phyloP scores from a whole-genome alignment of 306 rosid species.

The Acacia crassicarpa region DNA sequence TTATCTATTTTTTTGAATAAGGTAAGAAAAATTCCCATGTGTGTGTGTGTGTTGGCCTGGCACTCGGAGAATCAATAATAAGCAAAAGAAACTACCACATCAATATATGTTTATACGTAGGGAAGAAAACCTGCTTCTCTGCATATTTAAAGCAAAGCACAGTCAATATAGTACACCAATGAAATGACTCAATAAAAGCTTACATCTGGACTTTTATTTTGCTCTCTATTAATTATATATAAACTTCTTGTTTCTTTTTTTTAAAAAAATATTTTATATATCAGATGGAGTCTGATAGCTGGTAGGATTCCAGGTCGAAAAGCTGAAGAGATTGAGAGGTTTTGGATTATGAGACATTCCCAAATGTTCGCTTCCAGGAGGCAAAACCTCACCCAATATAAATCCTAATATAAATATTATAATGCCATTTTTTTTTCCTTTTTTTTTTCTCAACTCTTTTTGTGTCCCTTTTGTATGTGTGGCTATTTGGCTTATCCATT shows the following conservation, averaged over 20 bases:
- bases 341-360: slow-evolving; percentile 12
- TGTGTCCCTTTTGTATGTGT: background rate
- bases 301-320: slow-evolving; percentile 2
- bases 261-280: too few relatives aligned
- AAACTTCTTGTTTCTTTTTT: background rate
- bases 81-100: too few relatives aligned
- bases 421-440: too few relatives aligned
- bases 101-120: too few relatives aligned
- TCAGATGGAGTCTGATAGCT: slow-evolving; percentile 7
- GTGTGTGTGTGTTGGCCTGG: too few relatives aligned
- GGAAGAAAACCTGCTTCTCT: background rate
- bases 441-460: background rate
- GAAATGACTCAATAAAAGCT: background rate
- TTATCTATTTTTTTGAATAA: too few relatives aligned
- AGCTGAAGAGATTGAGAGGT: slow-evolving; percentile 20
- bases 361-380: background rate
- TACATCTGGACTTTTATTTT: background rate
- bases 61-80: too few relatives aligned
- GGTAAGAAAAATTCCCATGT: too few relatives aligned
- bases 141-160: background rate
- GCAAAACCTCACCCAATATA: background rate
- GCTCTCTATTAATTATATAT: background rate
- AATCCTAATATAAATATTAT: background rate
- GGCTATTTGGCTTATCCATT: background rate
- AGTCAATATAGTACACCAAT: background rate